Conservation (phyloP, 352 stramenopile species). For the Pythium dissimile region DNA sequence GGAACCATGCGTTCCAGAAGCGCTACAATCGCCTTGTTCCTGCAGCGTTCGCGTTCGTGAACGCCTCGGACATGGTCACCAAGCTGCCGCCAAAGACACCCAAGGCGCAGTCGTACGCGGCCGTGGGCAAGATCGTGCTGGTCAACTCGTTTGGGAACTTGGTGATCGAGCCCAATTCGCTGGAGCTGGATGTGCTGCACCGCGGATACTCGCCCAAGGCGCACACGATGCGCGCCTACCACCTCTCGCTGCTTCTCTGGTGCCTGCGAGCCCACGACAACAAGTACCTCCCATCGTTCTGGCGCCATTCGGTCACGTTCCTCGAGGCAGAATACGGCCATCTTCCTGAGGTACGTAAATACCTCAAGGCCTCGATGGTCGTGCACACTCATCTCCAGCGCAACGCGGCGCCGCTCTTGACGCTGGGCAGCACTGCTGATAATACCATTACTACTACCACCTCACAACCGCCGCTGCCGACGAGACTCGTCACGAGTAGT, state of each 20-base stretch:
- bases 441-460: no score
- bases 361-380: slow-evolving; percentile 5
- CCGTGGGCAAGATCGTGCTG: slow-evolving; percentile 34
- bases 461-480: no score
- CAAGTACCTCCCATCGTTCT: slow-evolving; percentile 32
- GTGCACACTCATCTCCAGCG: not conserved
- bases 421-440: no score
- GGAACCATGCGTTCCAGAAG: slow-evolving; percentile 39
- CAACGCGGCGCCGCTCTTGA: not conserved
- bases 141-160: slow-evolving; percentile 42
- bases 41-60: slow-evolving; percentile 40
- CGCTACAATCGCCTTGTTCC: slow-evolving; percentile 29
- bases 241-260: slow-evolving; percentile 39
- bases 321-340: slow-evolving; percentile 27
- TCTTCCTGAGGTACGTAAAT: slow-evolving; percentile 28
- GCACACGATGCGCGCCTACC: slow-evolving; percentile 36
- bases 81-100: slow-evolving; percentile 40
- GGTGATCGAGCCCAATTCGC: slow-evolving; percentile 36
- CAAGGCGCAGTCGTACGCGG: slow-evolving; percentile 35
- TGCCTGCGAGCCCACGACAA: slow-evolving; percentile 33
- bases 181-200: slow-evolving; percentile 38
- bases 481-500: no score
- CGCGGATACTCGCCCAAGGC: slow-evolving; percentile 35
- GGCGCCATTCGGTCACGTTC: slow-evolving; percentile 27
- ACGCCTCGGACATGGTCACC: slow-evolving; percentile 35